These are phyloP conservation scores for Dioscorea cayenensis DNA, from an alignment of 116 monocot species.

Conservation along the genomic window DNA sequence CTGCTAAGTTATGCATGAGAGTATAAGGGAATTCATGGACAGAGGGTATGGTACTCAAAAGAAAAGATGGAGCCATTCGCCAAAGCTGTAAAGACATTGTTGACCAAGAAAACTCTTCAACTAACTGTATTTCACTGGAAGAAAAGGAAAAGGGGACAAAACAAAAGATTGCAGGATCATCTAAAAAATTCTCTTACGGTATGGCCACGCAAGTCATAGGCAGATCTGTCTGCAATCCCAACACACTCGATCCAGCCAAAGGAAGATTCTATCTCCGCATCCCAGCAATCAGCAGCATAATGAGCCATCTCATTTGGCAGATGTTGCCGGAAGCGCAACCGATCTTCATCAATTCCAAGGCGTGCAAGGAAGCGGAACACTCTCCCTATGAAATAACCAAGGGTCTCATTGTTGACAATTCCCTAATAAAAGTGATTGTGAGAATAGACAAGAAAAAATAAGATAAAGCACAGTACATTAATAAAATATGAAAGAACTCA, in stretches of 20 bases:
- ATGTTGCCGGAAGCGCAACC: conserved; percentile 91
- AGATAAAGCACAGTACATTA: not conserved
- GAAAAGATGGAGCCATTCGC: not conserved
- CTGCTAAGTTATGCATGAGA: not conserved
- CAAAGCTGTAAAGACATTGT: not conserved
- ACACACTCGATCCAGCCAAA: conserved; percentile 99
- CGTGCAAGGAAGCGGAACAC: conserved; percentile 79
- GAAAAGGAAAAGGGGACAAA: not conserved
- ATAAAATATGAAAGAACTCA: not conserved
- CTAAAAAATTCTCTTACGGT: conserved; percentile 29
- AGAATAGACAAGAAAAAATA: not conserved
- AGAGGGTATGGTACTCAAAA: not conserved
- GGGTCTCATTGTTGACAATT: conserved; percentile 87
- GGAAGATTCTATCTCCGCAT: conserved; percentile 96
- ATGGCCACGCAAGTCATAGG: conserved; percentile 88
- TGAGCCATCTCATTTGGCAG: conserved; percentile 99
- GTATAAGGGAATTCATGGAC: not conserved
- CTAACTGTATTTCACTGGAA: not conserved
- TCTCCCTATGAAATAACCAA: conserved; percentile 97
- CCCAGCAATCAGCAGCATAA: conserved; percentile 99
- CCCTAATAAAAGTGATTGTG: conserved; percentile 33
- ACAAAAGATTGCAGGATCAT: too few relatives aligned
- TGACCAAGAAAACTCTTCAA: not conserved
- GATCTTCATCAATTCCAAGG: conserved; percentile 81
- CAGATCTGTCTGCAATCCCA: conserved; percentile 97